These are phyloP conservation scores for Selaginella tamariscina DNA, from an alignment of 75 land plant species.

Conservation along the genomic window DNA sequence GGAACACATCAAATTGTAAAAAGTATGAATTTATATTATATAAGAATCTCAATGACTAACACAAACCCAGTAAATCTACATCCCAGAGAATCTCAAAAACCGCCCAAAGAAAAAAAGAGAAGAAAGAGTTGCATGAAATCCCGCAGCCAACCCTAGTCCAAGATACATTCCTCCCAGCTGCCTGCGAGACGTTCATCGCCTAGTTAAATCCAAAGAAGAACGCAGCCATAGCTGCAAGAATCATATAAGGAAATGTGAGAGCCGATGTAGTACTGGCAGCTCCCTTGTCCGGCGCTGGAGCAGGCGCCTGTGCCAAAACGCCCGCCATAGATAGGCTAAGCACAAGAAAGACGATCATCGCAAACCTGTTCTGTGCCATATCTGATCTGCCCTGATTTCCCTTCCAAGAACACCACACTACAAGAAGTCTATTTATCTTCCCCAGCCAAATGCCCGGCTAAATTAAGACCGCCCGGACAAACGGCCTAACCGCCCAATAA, in stretches of 20 bases:
- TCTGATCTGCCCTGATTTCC: no score
- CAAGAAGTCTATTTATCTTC: no score
- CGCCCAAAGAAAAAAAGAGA: neutral
- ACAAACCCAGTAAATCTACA: neutral
- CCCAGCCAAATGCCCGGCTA: no score
- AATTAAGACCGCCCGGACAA: no score
- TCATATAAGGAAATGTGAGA: neutral
- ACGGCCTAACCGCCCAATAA: no score
- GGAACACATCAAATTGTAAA: no score
- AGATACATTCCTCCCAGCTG: neutral
- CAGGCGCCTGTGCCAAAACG: neutral
- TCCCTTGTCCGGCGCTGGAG: neutral
- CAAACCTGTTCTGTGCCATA: no score
- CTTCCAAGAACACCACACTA: no score
- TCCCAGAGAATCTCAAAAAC: neutral
- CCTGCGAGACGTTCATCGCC: neutral
- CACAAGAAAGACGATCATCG: neutral
- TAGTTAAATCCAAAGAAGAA: neutral
- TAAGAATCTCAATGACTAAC: neutral
- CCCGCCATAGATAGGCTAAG: neutral
- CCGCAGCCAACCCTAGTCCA: neutral
- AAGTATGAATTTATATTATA: no score
- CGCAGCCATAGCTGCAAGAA: neutral
- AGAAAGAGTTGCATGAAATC: neutral
- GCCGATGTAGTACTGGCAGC: neutral